Percentiles rank a stretch among this genome's conserved stretches.
phyloP scores from a whole-genome alignment of 192 early-diverging fungal genomes.

The Powellomyces hirtus region DNA sequence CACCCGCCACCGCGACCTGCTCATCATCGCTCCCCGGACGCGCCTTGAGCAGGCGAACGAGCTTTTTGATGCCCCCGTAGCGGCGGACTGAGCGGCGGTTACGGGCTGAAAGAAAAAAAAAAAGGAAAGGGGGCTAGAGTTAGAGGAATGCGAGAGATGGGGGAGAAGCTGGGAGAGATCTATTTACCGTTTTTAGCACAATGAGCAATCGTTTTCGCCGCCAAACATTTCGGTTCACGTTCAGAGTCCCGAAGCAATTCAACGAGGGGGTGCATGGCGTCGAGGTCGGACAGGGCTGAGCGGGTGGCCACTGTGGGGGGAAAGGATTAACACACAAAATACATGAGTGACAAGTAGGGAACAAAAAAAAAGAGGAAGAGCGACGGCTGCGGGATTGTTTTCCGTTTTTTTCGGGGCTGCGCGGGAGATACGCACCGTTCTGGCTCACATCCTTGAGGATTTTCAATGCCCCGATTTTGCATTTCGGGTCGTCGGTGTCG shows the following conservation, averaged over 20 bases:
- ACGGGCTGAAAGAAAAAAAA: no score
- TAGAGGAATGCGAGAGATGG: background rate
- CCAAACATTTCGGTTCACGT: slow-evolving; percentile 61
- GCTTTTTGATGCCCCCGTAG: slow-evolving; percentile 59
- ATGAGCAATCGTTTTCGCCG: slow-evolving; percentile 63
- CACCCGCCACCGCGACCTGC: slow-evolving; percentile 58
- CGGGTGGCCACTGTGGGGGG: slow-evolving; percentile 61
- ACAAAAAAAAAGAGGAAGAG: background rate
- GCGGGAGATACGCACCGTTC: slow-evolving; percentile 38
- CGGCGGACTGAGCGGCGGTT: slow-evolving; percentile 55
- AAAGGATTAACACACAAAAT: background rate
- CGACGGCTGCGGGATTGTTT: background rate
- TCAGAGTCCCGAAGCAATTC: slow-evolving; percentile 55
- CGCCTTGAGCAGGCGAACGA: slow-evolving; percentile 55
- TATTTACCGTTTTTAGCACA: slow-evolving; percentile 58
- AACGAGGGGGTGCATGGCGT: slow-evolving; percentile 62
- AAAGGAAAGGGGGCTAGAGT: background rate
- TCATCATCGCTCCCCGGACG: slow-evolving; percentile 49
- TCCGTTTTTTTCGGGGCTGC: background rate
- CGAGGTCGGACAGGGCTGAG: slow-evolving; percentile 55
- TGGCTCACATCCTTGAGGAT: slow-evolving; percentile 59
- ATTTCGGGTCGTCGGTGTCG: slow-evolving; percentile 65
- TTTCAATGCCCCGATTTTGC: slow-evolving; percentile 61
- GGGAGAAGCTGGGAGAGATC: no score
- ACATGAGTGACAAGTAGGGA: background rate